These are phyloP conservation scores for Mycena leptocephala DNA, from an alignment of 768 basidiomycete species.

Conservation along the genomic window DNA sequence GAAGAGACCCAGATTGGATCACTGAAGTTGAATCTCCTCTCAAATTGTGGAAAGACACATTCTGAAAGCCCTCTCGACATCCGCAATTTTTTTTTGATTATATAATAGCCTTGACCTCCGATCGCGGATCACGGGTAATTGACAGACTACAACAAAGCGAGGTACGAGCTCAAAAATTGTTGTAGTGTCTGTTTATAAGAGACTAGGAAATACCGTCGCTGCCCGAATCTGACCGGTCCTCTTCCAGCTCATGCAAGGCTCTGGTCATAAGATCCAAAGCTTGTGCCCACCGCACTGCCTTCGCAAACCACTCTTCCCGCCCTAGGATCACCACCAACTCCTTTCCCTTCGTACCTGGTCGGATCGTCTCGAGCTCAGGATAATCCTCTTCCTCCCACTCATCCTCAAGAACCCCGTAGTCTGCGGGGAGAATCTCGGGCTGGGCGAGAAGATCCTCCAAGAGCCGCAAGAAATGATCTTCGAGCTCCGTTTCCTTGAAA, in stretches of 20 bases:
- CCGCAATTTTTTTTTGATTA: too few species aligned
- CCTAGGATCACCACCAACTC: constrained; percentile 5
- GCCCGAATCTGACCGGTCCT: background rate
- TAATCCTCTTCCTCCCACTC: constrained; percentile 29
- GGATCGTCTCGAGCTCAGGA: constrained; percentile 9
- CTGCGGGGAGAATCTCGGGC: constrained; percentile 5
- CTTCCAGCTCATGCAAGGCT: background rate
- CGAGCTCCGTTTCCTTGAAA: background rate
- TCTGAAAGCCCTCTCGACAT: too few species aligned
- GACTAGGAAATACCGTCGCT: background rate
- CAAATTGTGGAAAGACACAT: too few species aligned
- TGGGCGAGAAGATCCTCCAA: background rate
- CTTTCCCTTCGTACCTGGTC: constrained; percentile 16
- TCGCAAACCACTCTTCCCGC: constrained; percentile 7
- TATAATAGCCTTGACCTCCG: too few species aligned
- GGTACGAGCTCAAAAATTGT: too few species aligned
- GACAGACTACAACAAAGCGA: too few species aligned
- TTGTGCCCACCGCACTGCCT: constrained; percentile 7
- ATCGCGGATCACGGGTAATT: too few species aligned
- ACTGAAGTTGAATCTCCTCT: too few species aligned
- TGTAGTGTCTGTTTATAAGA: background rate
- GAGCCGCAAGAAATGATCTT: background rate
- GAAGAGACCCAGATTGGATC: too few species aligned
- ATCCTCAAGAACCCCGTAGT: constrained; percentile 12
- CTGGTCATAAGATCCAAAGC: constrained; percentile 5